Base-by-base conservation (phyloP, 2,329 filamentous ascomycete species). In the Arthroderma uncinatum region DNA sequence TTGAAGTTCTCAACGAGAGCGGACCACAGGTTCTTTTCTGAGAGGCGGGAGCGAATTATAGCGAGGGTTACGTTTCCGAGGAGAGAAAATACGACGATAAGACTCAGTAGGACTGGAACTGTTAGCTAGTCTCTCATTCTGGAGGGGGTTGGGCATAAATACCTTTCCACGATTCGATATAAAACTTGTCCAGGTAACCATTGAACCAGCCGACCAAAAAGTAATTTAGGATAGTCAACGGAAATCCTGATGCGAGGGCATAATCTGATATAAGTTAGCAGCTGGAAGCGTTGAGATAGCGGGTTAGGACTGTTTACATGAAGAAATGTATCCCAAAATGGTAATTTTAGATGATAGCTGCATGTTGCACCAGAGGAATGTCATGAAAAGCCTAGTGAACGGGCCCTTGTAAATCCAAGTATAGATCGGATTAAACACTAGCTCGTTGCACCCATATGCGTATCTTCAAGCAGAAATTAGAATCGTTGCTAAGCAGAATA, bases 381-480 rank as follows among this genome's bases (percentile, higher is more conserved):
- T 78, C 60, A 83, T 79, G 79, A 92, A 92, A 3, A 92, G 79
- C 21, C 84, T 83, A 2, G 88, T 92, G 68, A 92, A 87, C 28
- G 88, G 88, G 0, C 88, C 88, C 14, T 78, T 81, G 67, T 78
- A 83, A 47, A 82, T 70, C 88, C 88, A 92, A 63, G 82, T 83
- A 59, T 81, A 79, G 59, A 92, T 76, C 2, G 87, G 88, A 67
- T 92, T 80, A 75, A 93, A 92, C 58, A 92, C 78, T 58, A 92
- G 77, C 73, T 91, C 87, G 69, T 87, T 88, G 72, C 88, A 91
- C 37, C 87, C 87, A 65, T 89, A 91, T 2, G 87, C 88, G 52
- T 67, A 67, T 36, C 62, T 63, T 56, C 3, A 8, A 34, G 16
- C n/a, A 1, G 9, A 1, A 9, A 19, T 42, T 42, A 40, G 4